Base-by-base conservation (phyloP, 2,329 filamentous ascomycete genomes). In the Teratosphaeria pseudoeucalypti region DNA sequence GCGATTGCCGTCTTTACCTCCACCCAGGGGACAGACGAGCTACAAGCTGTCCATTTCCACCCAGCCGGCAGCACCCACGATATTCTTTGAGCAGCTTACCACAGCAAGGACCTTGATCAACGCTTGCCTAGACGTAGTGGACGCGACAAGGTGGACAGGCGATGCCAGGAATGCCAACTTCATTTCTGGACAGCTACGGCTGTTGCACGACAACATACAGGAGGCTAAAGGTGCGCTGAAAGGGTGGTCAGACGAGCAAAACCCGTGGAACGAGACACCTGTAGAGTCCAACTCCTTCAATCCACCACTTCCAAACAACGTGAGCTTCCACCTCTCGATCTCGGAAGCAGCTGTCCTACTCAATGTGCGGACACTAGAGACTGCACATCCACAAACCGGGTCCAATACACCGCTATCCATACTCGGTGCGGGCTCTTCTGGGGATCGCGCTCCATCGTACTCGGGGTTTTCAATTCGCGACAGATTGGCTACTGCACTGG, bases 51-150 rank as follows among this genome's bases (percentile, higher is more conserved):
- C 74, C 63, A 74, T 84, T 56, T 82, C 79, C 6, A 76, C 76
- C 53, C 73, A 76, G 3, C 78, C 82, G n/a, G 75, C 78, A 55
- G 80, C 81, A 3, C 81, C 82, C 3, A 80, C 80, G 3, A 76
- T 88, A 34, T 75, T 82, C 14, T 81, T 97, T 56, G 79, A 83
- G 16, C 85, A 91, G 61, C 81, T 96, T 57, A 84, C 85, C 23
- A 77, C 82, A 11, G 82, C 94, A 12, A 84, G 90, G 63, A 84
- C 85, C n/a, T 79, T 91, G 49, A 86, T 97, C 65, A 92, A 88
- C 62, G 84, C 90, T 68, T 87, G 89, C 60, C 83, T 96, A 63
- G 90, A 95, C 72, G 84, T 95, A 54, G 85, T 96, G 56, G 84
- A 87, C 67, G 82, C 95, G 16, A 90, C 87, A 53, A 81, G 87